phyloP scores from a whole-genome alignment of 306 rosid species.

The Acacia melanoxylon region DNA sequence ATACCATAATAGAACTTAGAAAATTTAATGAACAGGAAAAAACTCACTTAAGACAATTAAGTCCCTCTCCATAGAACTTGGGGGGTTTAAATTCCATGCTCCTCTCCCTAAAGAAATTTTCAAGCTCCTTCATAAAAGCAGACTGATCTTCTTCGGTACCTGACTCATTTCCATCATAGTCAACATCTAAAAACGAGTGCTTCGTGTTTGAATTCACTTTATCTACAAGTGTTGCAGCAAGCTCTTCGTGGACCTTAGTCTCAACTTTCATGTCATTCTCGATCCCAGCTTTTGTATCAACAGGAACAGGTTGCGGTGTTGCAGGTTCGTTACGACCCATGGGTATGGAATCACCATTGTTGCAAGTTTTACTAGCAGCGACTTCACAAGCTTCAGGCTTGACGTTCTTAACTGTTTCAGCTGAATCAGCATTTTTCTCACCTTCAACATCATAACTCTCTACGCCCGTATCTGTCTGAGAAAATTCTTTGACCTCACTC shows the following conservation, averaged over 20 bases:
- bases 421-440: slow-evolving; percentile 32
- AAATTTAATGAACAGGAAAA: slow-evolving; percentile 19
- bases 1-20: background rate
- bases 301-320: slow-evolving; percentile 37
- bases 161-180: slow-evolving; percentile 78
- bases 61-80: slow-evolving; percentile 93
- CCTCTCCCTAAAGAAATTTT: slow-evolving; percentile 84
- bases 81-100: slow-evolving; percentile 94
- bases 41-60: slow-evolving; percentile 95
- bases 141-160: slow-evolving; percentile 94
- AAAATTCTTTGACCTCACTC: slow-evolving; percentile 37
- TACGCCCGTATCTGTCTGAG: slow-evolving; percentile 22
- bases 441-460: slow-evolving; percentile 20
- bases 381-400: slow-evolving; percentile 53
- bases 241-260: slow-evolving; percentile 51
- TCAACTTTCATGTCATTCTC: slow-evolving; percentile 40
- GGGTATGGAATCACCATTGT: slow-evolving; percentile 30
- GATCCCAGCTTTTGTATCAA: slow-evolving; percentile 39
- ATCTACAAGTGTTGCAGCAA: slow-evolving; percentile 43
- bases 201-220: slow-evolving; percentile 56
- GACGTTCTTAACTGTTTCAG: slow-evolving; percentile 35
- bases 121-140: slow-evolving; percentile 85
- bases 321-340: slow-evolving; percentile 38
- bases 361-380: slow-evolving; percentile 33
- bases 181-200: slow-evolving; percentile 59